A percentile compares a stretch with the other conserved stretches of the same genome.
These are phyloP conservation scores for Ilyonectria destructans DNA, from an alignment of 2,329 filamentous ascomycete species.

Conservation along the genomic window DNA sequence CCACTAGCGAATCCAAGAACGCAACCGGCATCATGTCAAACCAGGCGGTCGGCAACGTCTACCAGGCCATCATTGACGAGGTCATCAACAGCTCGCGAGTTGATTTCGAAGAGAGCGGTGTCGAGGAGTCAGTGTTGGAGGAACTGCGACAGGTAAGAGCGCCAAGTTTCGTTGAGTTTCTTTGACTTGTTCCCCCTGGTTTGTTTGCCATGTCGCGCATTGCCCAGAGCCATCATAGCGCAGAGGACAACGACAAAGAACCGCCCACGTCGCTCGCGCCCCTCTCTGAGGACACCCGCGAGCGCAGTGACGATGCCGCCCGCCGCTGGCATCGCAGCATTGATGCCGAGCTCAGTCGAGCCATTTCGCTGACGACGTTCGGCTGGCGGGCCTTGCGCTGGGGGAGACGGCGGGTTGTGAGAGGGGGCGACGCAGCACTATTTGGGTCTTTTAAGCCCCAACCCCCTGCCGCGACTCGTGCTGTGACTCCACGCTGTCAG, in stretches of 20 bases:
- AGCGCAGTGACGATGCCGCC: neutral
- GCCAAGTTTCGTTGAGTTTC: conserved; percentile 29
- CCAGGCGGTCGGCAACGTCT: conserved; percentile 80
- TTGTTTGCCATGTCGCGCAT: conserved; percentile 19
- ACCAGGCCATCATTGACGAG: conserved; percentile 83
- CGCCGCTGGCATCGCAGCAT: conserved; percentile 3
- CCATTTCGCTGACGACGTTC: conserved; percentile 29
- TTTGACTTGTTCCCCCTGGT: conserved; percentile 21
- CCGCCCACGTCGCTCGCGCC: neutral
- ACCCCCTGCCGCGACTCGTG: conserved; percentile 45
- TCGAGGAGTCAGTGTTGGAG: conserved; percentile 88
- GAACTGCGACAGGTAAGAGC: conserved; percentile 88
- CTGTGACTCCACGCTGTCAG: conserved; percentile 42
- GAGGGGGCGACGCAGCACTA: conserved; percentile 67
- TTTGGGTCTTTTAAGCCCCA: conserved; percentile 71
- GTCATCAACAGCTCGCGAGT: conserved; percentile 93
- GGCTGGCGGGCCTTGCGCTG: conserved; percentile 37
- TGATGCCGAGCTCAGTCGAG: conserved; percentile 23
- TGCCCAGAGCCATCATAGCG: conserved; percentile 33
- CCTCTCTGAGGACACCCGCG: neutral
- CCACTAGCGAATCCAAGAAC: conserved; percentile 20
- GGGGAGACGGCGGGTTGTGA: conserved; percentile 50
- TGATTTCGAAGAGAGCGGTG: conserved; percentile 97
- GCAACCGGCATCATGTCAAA: conserved; percentile 68
- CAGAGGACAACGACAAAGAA: conserved; percentile 49